These are phyloP conservation scores for Pichia pseudocactophila DNA, from an alignment of 805 yeast genomes.

Conservation along the genomic window DNA sequence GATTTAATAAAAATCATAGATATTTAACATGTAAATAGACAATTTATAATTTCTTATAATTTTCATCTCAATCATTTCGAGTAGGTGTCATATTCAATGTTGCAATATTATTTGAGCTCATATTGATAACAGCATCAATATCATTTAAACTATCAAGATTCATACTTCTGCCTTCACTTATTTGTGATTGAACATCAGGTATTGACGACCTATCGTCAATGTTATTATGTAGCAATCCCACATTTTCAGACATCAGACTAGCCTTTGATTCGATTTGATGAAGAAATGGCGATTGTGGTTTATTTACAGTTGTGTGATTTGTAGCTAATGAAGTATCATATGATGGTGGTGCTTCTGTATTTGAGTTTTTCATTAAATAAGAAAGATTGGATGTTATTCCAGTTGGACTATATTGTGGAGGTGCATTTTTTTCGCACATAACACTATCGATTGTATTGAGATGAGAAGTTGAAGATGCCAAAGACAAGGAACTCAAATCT, in stretches of 20 bases:
- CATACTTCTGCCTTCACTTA: slow-evolving; percentile 1
- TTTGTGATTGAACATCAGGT: slow-evolving; percentile 1
- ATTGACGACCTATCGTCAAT: slow-evolving; percentile 6
- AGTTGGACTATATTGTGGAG: slow-evolving; percentile 1
- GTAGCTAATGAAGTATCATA: slow-evolving; percentile 17
- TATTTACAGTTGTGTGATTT: not conserved
- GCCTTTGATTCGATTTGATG: slow-evolving; percentile 14
- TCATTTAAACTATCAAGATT: slow-evolving; percentile 5
- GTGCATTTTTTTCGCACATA: slow-evolving; percentile 2
- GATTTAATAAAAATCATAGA: not conserved
- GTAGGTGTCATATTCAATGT: slow-evolving; percentile 9
- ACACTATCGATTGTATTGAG: slow-evolving; percentile 6
- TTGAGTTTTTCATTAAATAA: slow-evolving; percentile 17
- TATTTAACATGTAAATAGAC: not conserved
- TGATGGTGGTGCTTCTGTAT: slow-evolving; percentile 20
- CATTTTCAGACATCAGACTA: slow-evolving; percentile 13
- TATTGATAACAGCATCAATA: slow-evolving; percentile 11
- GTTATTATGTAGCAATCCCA: slow-evolving; percentile 21
- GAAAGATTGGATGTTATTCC: slow-evolving; percentile 5
- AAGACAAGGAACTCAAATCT: slow-evolving; percentile 1
- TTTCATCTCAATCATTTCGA: slow-evolving; percentile 1
- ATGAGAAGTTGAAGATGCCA: not conserved
- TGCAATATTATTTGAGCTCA: slow-evolving; percentile 14
- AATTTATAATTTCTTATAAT: not conserved
- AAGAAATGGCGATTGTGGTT: not conserved